A percentile compares a stretch with the other conserved stretches of the same genome.
Conservation (phyloP, 2,329 filamentous ascomycete species). For the Podosphaera aphanis region DNA sequence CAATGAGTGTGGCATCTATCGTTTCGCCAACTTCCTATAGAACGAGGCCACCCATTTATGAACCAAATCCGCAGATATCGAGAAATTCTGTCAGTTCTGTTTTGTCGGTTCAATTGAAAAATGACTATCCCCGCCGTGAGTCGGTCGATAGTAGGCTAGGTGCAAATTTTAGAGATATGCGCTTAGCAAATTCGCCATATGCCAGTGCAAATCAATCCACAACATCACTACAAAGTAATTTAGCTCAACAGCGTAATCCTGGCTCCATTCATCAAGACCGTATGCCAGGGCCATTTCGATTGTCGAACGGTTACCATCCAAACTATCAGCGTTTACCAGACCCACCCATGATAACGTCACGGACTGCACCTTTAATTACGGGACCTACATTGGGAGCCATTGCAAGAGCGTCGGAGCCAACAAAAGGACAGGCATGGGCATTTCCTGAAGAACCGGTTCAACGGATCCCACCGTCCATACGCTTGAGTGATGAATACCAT, state of each 20-base stretch:
- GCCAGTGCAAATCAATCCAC: slow-evolving; percentile 57
- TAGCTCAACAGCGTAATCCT: slow-evolving; percentile 43
- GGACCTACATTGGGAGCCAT: slow-evolving; percentile 41
- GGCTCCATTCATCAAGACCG: slow-evolving; percentile 21
- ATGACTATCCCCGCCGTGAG: slow-evolving; percentile 37
- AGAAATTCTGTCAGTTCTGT: slow-evolving; percentile 2
- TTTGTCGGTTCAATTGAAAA: slow-evolving; percentile 3
- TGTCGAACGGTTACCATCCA: slow-evolving; percentile 42
- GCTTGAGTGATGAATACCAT: slow-evolving; percentile 24
- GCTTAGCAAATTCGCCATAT: slow-evolving; percentile 47
- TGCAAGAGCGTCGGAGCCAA: slow-evolving; percentile 52
- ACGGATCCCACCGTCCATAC: slow-evolving; percentile 22
- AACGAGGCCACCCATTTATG: slow-evolving; percentile 9
- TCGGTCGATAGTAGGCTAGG: slow-evolving; percentile 65
- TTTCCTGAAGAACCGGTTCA: slow-evolving; percentile 52
- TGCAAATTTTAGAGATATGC: slow-evolving; percentile 44
- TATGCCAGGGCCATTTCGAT: slow-evolving; percentile 28
- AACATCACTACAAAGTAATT: slow-evolving; percentile 46
- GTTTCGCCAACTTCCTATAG: slow-evolving; percentile 30
- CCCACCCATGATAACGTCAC: slow-evolving; percentile 16
- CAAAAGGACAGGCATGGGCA: slow-evolving; percentile 64
- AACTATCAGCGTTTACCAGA: slow-evolving; percentile 21
- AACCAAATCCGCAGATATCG: slow-evolving; percentile 9
- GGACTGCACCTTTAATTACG: slow-evolving; percentile 54
- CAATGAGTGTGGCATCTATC: slow-evolving; percentile 44